Conservation (phyloP, 2,329 filamentous ascomycete species). For the Aspergillus transmontanensis region DNA sequence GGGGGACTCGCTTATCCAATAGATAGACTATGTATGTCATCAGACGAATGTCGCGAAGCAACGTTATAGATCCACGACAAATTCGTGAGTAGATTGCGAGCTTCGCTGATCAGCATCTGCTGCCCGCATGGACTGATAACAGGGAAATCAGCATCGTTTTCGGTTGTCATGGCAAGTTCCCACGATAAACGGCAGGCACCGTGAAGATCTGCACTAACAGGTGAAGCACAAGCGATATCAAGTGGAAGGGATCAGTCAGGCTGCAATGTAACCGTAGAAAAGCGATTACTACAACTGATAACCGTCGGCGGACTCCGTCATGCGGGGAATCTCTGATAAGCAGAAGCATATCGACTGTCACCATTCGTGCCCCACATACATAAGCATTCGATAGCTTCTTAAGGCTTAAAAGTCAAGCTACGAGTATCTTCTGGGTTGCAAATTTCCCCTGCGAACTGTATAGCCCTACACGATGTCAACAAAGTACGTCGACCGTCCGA, state of each 20-base stretch:
- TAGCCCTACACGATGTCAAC: slow-evolving; percentile 21
- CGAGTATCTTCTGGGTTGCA: background rate
- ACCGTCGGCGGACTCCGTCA: background rate
- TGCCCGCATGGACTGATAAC: no score
- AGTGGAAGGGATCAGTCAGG: background rate
- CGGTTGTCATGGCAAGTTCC: no score
- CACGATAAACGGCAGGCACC: background rate
- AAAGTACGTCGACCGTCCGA: slow-evolving; percentile 46
- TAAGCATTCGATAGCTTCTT: background rate
- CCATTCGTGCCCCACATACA: background rate
- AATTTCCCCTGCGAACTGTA: no score
- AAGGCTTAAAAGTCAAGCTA: background rate
- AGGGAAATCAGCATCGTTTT: no score
- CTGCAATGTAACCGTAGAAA: background rate
- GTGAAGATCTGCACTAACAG: background rate
- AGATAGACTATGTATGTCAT: no score
- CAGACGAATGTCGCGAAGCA: no score
- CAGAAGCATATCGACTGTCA: background rate
- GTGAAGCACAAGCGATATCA: background rate
- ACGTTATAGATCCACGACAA: no score
- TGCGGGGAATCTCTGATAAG: background rate
- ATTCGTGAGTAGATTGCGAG: no score
- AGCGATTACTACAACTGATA: background rate
- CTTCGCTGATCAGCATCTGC: no score
- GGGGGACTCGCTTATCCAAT: no score